Evolutionary conservation across 2,329 filamentous ascomycete species (phyloP), one percentile per base, ranked within the genome.

Genomic region (Westerdykella aurantiaca): DNA sequence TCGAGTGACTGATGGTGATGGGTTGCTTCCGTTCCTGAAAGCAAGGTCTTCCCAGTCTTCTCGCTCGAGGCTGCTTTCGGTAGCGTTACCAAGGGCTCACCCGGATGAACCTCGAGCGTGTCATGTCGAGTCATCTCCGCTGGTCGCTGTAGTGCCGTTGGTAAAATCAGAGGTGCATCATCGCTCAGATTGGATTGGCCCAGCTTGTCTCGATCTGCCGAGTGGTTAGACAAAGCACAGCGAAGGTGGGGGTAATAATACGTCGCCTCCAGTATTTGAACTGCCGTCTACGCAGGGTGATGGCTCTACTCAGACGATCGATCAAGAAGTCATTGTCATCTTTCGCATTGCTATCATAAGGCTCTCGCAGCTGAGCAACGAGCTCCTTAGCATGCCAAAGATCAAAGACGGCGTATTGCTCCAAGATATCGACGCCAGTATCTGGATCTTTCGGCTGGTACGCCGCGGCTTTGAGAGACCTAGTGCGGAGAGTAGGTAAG

Each of bases 201-300:
- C 6, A 68, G 41, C 45, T 67, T 68, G 25, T 68, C 64, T 31
- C 64, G 55, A 45, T 66, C 51, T 53, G 21, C 16, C 5, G 29
- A 47, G 18, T 52, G 44, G n/a, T 25, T 17, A 40, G 21, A 12
- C 17, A 18, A 39, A 23, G 5, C 29, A 25, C 6, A 11, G 10
- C 3, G 9, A 23, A 18, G n/a, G 31, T 4, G 10, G 13, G 38
- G 14, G 39, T 41, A 23, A 6, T 33, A 46, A 46, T 45, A 53
- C 50, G 60, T 44, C 63, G 49, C 39, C 56, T 58, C 65, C 65
- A 68, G 17, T 68, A 67, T 43, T 63, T 66, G 47, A 68, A 67
- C 31, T 67, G 63, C 6, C 64, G 56, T 34, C 65, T 54, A 18
- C 65, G 60, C 18, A 63, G 53, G 0, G 65, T 68, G 14, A 68